Percentiles rank a stretch among this genome's conserved stretches.
Conservation (phyloP, 352 stramenopile species). For the Globisporangium radiosum region DNA sequence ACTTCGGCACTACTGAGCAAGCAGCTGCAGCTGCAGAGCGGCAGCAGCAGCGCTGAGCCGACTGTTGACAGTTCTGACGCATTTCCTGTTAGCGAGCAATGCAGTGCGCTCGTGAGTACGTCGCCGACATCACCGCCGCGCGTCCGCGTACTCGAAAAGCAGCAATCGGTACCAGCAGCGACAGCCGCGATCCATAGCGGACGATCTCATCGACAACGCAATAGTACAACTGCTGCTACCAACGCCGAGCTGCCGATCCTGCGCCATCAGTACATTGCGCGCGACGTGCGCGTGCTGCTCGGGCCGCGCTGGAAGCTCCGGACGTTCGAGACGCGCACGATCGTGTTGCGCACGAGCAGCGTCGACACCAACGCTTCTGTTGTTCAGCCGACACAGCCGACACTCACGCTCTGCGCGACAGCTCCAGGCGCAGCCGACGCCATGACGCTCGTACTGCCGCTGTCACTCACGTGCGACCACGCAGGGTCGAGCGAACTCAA, state of each 20-base stretch:
- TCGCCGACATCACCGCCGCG: neutral
- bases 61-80: no score
- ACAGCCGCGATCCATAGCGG: no score
- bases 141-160: neutral
- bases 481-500: slow-evolving; percentile 23
- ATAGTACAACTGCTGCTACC: no score
- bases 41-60: no score
- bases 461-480: slow-evolving; percentile 25
- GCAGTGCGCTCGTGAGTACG: neutral
- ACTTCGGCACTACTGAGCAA: neutral
- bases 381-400: slow-evolving; percentile 20
- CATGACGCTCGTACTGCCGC: slow-evolving; percentile 20
- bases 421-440: slow-evolving; percentile 5
- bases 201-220: no score
- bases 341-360: slow-evolving; percentile 30
- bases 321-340: slow-evolving; percentile 31
- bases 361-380: slow-evolving; percentile 16
- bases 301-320: slow-evolving; percentile 43
- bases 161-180: neutral
- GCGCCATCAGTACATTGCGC: slow-evolving; percentile 40
- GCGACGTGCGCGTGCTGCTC: slow-evolving; percentile 32
- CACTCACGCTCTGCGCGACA: slow-evolving; percentile 20
- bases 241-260: slow-evolving; percentile 44
- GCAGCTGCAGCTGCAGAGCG: neutral
- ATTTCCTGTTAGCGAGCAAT: no score